Percentiles rank a stretch among this genome's conserved stretches.
Conservation (phyloP, 2,329 filamentous ascomycete genomes). For the Cercospora berteroae region DNA sequence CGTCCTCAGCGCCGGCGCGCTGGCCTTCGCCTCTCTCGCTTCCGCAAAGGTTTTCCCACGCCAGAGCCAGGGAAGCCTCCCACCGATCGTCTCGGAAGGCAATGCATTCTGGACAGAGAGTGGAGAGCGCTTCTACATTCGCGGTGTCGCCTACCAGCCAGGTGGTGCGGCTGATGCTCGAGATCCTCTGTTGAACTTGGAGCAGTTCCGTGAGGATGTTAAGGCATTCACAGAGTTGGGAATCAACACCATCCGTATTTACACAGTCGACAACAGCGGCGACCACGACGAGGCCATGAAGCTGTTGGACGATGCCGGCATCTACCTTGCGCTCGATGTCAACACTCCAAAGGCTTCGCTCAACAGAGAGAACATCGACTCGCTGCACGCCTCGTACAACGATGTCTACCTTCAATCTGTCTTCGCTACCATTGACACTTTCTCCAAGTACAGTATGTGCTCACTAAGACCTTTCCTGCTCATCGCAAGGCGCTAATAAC, state of each 20-base stretch:
- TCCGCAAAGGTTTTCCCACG: conserved; percentile 22
- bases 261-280: conserved; percentile 84
- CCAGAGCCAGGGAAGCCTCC: conserved; percentile 20
- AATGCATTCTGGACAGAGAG: conserved; percentile 58
- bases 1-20: conserved; percentile 18
- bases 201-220: conserved; percentile 74
- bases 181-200: conserved; percentile 72
- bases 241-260: conserved; percentile 86
- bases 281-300: conserved; percentile 84
- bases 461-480: conserved; percentile 43
- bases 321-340: conserved; percentile 88
- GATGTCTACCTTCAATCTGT: conserved; percentile 78
- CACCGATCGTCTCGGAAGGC: conserved; percentile 29
- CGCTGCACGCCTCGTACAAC: conserved; percentile 70
- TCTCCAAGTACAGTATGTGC: conserved; percentile 64
- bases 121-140: conserved; percentile 58
- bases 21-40: conserved; percentile 24
- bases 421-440: conserved; percentile 84
- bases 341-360: conserved; percentile 86
- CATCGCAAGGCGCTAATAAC: background rate
- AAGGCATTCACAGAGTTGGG: conserved; percentile 76
- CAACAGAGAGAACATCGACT: conserved; percentile 66
- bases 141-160: conserved; percentile 55
- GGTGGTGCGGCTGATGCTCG: conserved; percentile 60
- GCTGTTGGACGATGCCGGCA: conserved; percentile 73